Evolutionary conservation across 1,139 yeast species (phyloP).

Genomic region (Debaryomyces robertsiae): DNA sequence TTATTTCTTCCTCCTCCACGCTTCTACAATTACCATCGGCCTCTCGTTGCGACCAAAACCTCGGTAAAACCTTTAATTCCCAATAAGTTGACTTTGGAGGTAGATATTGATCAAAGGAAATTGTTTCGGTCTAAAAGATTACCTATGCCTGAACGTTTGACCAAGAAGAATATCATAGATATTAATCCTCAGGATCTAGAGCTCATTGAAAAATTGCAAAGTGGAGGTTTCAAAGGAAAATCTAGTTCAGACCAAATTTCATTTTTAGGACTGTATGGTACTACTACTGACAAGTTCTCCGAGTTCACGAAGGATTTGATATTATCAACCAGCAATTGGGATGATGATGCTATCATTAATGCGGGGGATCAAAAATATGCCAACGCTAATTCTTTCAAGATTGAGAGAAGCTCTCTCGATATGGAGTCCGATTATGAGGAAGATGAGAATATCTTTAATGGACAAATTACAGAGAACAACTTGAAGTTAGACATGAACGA

Average conservation of each 20-base stretch:
- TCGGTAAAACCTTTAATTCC: slow-evolving; percentile 61
- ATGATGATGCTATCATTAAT: slow-evolving; percentile 64
- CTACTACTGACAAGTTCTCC: slow-evolving; percentile 40
- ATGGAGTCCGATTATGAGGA: slow-evolving; percentile 59
- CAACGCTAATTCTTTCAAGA: slow-evolving; percentile 19
- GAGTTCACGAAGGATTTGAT: slow-evolving; percentile 60
- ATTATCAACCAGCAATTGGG: slow-evolving; percentile 84
- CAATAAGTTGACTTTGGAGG: slow-evolving; percentile 49
- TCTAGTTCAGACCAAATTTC: slow-evolving; percentile 29
- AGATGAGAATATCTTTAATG: slow-evolving; percentile 81
- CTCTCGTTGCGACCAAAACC: slow-evolving; percentile 46
- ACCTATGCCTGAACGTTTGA: neutral
- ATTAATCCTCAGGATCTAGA: slow-evolving; percentile 39
- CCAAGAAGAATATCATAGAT: slow-evolving; percentile 16
- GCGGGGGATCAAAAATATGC: slow-evolving; percentile 33
- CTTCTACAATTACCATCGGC: slow-evolving; percentile 53
- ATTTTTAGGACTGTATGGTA: slow-evolving; percentile 39
- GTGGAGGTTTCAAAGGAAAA: slow-evolving; percentile 22
- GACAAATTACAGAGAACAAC: slow-evolving; percentile 51
- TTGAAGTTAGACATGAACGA: slow-evolving; percentile 84
- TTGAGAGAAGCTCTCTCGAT: slow-evolving; percentile 26
- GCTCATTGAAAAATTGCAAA: slow-evolving; percentile 31
- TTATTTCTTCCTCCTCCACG: slow-evolving; percentile 67
- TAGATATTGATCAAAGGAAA: slow-evolving; percentile 50
- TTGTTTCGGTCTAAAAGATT: slow-evolving; percentile 37